Evolutionary conservation across 1,139 yeast genomes (phyloP), one percentile per base, ranked within the genome.

Genomic region (Blastobotrys arbuscula): DNA sequence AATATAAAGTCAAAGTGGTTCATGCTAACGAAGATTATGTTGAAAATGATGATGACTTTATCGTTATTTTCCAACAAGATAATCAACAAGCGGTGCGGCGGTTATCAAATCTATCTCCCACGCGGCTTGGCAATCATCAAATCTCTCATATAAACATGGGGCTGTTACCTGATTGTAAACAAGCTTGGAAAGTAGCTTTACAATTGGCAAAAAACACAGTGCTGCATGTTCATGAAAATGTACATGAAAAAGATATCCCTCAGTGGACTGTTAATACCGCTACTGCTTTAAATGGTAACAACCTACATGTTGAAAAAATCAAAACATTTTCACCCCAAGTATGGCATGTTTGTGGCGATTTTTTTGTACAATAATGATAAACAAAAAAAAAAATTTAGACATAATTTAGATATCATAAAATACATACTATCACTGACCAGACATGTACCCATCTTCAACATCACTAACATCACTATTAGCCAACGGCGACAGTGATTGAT

Each of bases 311-410:
- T 2, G 84, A 82, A 52, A 77, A 71, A 55, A 84, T 88, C 49
- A 87, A 87, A 67, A 84, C 92, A 0, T 88, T 82, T 71, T 95
- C 96, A 0, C 96, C 96, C 0, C 94, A 83, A 45, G 78, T 87
- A 2, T 83, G 87, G 84, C 96, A 87, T 58, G 69, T 84, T 5
- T 86, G 85, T 31, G 73, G 78, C 3, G 95, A 84, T 19, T 40
- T 42, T 43, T 24, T 19, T 16, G 43, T 43, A 3, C 26, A 28
- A 28, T 28, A 28, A 28, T 5, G 39, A 18, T 7, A 24, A 36
- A 36, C 12, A 36, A 42, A 30, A 24, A 40, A 34, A 40, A 28
- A 44, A 43, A 39, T 13, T 6, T 13, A n/a, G 13, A 28, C 5
- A 28, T 5, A 28, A 28, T 7, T 10, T 24, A 24, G 10, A 7